Conservation (phyloP, 805 yeast species). For the Brettanomyces bruxellensis region DNA sequence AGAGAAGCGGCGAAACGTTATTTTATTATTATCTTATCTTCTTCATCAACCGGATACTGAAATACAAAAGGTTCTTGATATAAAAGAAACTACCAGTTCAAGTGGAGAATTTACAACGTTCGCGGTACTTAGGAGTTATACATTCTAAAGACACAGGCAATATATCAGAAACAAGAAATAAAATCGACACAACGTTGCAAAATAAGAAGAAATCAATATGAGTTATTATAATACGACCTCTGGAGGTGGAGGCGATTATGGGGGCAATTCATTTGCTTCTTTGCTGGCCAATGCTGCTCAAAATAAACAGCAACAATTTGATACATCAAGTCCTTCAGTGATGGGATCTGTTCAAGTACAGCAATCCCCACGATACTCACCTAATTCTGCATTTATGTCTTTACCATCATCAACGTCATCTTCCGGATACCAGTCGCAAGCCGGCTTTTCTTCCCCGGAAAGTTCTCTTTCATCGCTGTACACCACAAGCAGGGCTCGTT, state of each 20-base stretch:
- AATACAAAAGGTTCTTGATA: too few species aligned
- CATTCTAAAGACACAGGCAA: too few species aligned
- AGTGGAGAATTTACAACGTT: too few species aligned
- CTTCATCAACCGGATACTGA: too few species aligned
- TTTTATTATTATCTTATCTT: too few species aligned
- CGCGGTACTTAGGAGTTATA: too few species aligned
- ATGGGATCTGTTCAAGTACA: not conserved
- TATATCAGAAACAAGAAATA: too few species aligned
- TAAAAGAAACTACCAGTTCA: too few species aligned
- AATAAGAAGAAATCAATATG: not conserved
- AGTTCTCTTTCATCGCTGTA: constrained; percentile 18
- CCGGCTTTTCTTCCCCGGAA: constrained; percentile 17
- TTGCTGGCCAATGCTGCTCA: not conserved
- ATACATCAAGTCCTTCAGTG: not conserved
- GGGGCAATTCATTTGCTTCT: constrained; percentile 1
- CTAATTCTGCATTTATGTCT: not conserved
- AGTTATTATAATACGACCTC: not conserved
- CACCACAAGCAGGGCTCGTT: constrained; percentile 34
- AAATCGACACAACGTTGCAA: too few species aligned
- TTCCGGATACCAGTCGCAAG: constrained; percentile 14
- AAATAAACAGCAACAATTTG: not conserved
- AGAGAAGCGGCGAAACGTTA: too few species aligned
- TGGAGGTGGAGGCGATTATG: not conserved
- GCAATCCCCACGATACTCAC: not conserved
- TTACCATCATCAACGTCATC: constrained; percentile 3